Evolutionary conservation across 306 rosid genomes (phyloP).

Genomic region (Acmispon strigosus): DNA sequence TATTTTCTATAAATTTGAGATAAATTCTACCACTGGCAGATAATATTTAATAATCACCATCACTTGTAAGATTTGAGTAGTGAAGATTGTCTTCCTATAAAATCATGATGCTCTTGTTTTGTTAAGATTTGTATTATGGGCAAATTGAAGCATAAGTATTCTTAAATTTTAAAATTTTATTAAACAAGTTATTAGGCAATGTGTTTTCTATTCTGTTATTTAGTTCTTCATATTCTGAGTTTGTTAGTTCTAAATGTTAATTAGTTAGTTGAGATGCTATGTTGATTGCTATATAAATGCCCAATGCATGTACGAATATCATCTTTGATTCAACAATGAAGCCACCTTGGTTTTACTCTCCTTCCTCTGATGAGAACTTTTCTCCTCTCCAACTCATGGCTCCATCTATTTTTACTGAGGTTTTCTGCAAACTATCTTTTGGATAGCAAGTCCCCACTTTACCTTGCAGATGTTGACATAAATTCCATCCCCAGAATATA

Average conservation of each 20-base stretch:
- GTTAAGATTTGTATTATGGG: neutral
- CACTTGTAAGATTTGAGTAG: neutral
- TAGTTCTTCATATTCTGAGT: too few species aligned
- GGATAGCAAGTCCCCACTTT: neutral
- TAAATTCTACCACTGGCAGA: neutral
- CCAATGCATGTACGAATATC: too few species aligned
- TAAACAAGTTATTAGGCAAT: neutral
- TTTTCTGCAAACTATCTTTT: neutral
- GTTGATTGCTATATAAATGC: too few species aligned
- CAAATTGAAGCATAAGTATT: neutral
- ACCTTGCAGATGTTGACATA: neutral
- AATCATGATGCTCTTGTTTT: neutral
- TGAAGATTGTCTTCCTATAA: neutral
- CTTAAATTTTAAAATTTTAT: neutral
- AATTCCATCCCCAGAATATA: neutral
- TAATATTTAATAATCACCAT: neutral
- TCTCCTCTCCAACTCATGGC: too few species aligned
- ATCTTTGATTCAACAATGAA: too few species aligned
- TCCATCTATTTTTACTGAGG: too few species aligned
- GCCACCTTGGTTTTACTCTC: too few species aligned
- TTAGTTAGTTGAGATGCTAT: too few species aligned
- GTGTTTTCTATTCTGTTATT: neutral
- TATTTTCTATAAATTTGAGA: constrained; percentile 13
- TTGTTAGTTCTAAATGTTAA: too few species aligned
- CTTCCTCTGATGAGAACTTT: too few species aligned